Evolutionary conservation across 2,329 filamentous ascomycete species (phyloP).

Genomic region (Cyphellophora attinorum): DNA sequence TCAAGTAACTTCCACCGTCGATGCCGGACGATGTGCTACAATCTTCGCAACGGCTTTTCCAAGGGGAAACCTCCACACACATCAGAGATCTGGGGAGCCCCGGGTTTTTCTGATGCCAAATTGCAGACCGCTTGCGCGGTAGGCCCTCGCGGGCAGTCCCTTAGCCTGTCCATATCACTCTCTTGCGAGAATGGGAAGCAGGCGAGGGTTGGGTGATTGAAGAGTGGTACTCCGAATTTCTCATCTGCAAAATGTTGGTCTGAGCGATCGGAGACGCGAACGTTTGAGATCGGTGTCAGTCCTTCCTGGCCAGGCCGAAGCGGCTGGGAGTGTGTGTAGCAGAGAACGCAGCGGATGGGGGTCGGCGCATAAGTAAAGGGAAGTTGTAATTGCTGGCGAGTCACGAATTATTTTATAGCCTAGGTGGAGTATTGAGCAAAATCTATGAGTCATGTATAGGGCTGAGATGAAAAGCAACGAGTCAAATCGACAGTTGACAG

Average conservation of each 20-base stretch:
- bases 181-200: slow-evolving; percentile 26
- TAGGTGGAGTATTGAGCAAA: too few relatives aligned
- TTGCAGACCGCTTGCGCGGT: slow-evolving; percentile 73
- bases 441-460: background rate
- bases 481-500: too few relatives aligned
- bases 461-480: background rate
- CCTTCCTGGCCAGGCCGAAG: slow-evolving; percentile 9
- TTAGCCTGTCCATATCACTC: too few relatives aligned
- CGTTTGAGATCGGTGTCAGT: too few relatives aligned
- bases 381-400: too few relatives aligned
- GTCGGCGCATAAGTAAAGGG: slow-evolving; percentile 59
- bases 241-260: slow-evolving; percentile 81
- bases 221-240: slow-evolving; percentile 94
- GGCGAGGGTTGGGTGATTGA: slow-evolving; percentile 45
- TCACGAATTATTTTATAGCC: too few relatives aligned
- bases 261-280: too few relatives aligned
- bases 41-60: slow-evolving; percentile 93
- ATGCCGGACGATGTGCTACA: slow-evolving; percentile 44
- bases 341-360: slow-evolving; percentile 93
- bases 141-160: slow-evolving; percentile 74
- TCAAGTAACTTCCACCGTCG: slow-evolving; percentile 56
- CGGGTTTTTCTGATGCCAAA: slow-evolving; percentile 88
- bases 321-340: slow-evolving; percentile 54
- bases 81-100: slow-evolving; percentile 31
- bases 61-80: slow-evolving; percentile 49